A percentile compares a stretch with the other conserved stretches of the same genome.
Conservation (phyloP, 768 basidiomycete genomes). For the Boletus rubescentipes region DNA sequence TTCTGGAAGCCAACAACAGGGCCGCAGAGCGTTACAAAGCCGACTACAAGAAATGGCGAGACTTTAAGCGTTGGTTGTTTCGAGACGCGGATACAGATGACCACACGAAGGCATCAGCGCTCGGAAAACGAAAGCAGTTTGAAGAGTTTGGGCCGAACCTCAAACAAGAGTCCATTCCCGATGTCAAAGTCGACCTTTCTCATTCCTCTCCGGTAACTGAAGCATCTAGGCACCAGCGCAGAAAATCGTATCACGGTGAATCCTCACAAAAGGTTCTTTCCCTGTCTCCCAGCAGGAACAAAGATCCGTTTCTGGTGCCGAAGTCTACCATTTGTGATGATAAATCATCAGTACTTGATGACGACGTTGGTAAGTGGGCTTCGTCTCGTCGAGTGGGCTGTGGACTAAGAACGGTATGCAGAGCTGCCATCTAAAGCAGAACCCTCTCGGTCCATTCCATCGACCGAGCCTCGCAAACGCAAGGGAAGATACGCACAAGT, state of each 20-base stretch:
- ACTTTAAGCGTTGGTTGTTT: constrained; percentile 45
- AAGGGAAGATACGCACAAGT: constrained; percentile 56
- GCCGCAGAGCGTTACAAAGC: constrained; percentile 46
- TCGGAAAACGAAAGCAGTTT: constrained; percentile 30
- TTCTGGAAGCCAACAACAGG: constrained; percentile 43
- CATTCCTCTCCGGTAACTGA: not conserved
- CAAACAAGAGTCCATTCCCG: constrained; percentile 5
- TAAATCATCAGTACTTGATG: not conserved
- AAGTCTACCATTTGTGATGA: not conserved
- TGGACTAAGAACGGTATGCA: constrained; percentile 4
- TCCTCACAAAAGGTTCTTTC: constrained; percentile 8
- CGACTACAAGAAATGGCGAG: constrained; percentile 55
- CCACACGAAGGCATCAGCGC: constrained; percentile 20
- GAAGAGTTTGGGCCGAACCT: constrained; percentile 22
- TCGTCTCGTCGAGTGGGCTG: not conserved
- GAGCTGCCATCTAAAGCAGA: constrained; percentile 15
- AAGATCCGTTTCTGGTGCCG: constrained; percentile 10
- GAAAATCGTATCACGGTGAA: constrained; percentile 19
- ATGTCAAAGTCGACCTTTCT: not conserved
- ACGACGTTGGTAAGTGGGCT: constrained; percentile 12
- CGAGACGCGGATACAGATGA: constrained; percentile 33
- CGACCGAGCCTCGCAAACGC: constrained; percentile 45
- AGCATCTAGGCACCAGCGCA: constrained; percentile 9
- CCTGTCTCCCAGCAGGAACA: not conserved
- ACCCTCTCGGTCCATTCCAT: constrained; percentile 3